These are phyloP conservation scores for Nicotiana otophora DNA, from an alignment of 257 asterid species.

Conservation along the genomic window DNA sequence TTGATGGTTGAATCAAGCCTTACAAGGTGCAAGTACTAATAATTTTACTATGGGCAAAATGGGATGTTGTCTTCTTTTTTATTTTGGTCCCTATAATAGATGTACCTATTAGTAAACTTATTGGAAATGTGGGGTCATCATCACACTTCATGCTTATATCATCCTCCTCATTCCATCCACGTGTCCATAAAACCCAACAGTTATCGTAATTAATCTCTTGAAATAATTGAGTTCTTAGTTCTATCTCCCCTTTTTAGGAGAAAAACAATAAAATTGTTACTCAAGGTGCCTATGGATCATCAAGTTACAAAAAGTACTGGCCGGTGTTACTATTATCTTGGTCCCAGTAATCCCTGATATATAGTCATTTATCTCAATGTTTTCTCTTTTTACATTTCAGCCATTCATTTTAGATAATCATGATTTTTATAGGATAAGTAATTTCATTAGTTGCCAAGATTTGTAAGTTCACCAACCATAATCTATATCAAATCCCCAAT, in stretches of 20 bases:
- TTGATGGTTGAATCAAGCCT: not conserved
- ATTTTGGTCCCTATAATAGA: not conserved
- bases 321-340: not conserved
- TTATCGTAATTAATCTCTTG: conserved; percentile 18
- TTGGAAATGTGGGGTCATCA: conserved; percentile 27
- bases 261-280: not conserved
- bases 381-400: conserved; percentile 11
- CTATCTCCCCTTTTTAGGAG: not conserved
- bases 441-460: not conserved
- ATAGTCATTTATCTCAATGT: not conserved
- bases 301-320: not conserved
- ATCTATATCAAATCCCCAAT: not conserved
- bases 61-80: not conserved
- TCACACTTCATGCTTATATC: conserved; percentile 44
- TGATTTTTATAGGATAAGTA: not conserved
- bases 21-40: not conserved
- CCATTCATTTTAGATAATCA: conserved; percentile 30
- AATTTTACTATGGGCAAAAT: not conserved
- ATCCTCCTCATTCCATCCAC: conserved; percentile 27
- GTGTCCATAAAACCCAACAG: conserved; percentile 23
- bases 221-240: conserved; percentile 4
- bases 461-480: not conserved
- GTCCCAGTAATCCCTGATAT: not conserved
- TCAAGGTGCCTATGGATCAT: not conserved
- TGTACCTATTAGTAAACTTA: not conserved